Conservation (phyloP, 1,284 basidiomycete genomes). For the Rhodotorula sp. region DNA sequence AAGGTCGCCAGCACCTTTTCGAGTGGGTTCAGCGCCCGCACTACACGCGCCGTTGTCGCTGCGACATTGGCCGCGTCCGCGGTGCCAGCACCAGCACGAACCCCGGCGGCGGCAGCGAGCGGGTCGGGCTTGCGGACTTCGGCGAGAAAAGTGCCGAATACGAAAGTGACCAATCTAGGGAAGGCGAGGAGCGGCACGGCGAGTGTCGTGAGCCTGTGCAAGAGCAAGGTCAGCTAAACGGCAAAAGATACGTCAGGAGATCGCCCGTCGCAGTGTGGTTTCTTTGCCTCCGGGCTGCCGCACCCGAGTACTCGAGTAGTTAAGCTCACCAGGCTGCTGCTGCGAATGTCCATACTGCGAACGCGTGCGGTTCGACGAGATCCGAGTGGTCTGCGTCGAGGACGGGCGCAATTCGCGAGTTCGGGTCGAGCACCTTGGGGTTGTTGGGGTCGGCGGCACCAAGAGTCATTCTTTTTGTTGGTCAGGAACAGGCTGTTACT, state of each 20-base stretch:
- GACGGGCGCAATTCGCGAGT: slow-evolving; percentile 8
- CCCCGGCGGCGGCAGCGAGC: background rate
- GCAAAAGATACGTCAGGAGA: no score
- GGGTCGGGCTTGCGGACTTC: slow-evolving; percentile 21
- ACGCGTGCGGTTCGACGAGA: background rate
- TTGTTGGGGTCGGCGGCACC: slow-evolving; percentile 47
- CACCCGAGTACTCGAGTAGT: no score
- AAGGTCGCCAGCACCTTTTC: slow-evolving; percentile 24
- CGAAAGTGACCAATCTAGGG: slow-evolving; percentile 30
- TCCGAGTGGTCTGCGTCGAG: slow-evolving; percentile 18
- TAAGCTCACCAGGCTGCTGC: slow-evolving; percentile 20
- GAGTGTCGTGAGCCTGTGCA: slow-evolving; percentile 17
- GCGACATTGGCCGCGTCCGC: background rate
- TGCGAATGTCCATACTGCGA: slow-evolving; percentile 13
- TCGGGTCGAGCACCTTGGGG: slow-evolving; percentile 11
- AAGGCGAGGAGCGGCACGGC: slow-evolving; percentile 27
- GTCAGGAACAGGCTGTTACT: no score
- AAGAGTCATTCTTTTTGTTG: no score
- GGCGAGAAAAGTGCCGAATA: slow-evolving; percentile 30
- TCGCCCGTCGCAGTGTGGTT: no score
- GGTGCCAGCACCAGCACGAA: background rate
- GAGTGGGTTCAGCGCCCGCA: slow-evolving; percentile 29
- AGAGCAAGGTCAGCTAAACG: background rate
- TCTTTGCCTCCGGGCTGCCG: no score
- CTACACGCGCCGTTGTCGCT: background rate